Conservation (phyloP, 2,329 filamentous ascomycete species). For the Monosporascus ibericus region DNA sequence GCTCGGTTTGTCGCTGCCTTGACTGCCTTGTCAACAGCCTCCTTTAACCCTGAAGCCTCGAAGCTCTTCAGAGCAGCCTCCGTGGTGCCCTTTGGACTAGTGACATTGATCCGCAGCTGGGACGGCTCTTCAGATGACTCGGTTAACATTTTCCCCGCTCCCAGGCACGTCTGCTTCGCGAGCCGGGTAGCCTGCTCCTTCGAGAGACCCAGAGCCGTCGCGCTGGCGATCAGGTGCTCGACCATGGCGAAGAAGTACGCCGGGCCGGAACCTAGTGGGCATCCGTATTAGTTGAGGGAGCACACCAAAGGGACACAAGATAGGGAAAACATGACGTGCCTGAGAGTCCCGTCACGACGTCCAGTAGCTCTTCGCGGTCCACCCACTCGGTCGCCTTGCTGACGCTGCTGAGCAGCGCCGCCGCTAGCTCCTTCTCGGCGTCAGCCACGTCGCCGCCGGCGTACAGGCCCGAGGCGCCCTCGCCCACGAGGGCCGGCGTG, state of each 20-base stretch:
- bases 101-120: slow-evolving; percentile 45
- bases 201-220: slow-evolving; percentile 36
- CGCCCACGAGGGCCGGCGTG: slow-evolving; percentile 43
- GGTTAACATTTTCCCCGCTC: slow-evolving; percentile 45
- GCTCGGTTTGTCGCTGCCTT: slow-evolving; percentile 37
- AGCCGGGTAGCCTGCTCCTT: slow-evolving; percentile 42
- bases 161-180: slow-evolving; percentile 44
- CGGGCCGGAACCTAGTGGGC: slow-evolving; percentile 37
- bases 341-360: slow-evolving; percentile 44
- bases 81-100: slow-evolving; percentile 47
- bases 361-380: slow-evolving; percentile 41
- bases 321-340: slow-evolving; percentile 26
- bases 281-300: too few species aligned
- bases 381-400: slow-evolving; percentile 46
- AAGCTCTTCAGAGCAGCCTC: slow-evolving; percentile 44
- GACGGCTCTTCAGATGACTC: slow-evolving; percentile 38
- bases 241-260: slow-evolving; percentile 50
- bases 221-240: slow-evolving; percentile 42
- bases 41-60: slow-evolving; percentile 35
- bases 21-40: slow-evolving; percentile 39
- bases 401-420: slow-evolving; percentile 36
- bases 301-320: not conserved
- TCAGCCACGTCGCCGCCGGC: slow-evolving; percentile 36
- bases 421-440: slow-evolving; percentile 35
- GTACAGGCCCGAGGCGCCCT: slow-evolving; percentile 43